Evolutionary conservation across 2,329 filamentous ascomycete genomes (phyloP).

Genomic region (Diaporthe longicolla): DNA sequence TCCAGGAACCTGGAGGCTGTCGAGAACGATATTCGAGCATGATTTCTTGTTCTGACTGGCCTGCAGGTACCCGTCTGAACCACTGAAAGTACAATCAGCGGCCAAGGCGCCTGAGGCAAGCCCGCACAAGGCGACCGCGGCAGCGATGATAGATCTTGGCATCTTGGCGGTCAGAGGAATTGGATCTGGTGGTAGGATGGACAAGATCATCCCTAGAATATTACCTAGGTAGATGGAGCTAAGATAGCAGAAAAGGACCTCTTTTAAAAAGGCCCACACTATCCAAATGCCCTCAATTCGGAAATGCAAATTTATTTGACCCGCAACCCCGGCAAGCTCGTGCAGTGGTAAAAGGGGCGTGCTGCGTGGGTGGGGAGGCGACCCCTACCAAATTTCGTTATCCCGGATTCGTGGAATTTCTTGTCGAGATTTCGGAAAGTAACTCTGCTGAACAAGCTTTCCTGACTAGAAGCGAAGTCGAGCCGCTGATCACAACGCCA

Average conservation of each 20-base stretch:
- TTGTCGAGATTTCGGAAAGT: slow-evolving; percentile 13
- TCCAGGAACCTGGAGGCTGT: slow-evolving; percentile 68
- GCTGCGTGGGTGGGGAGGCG: slow-evolving; percentile 25
- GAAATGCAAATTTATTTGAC: slow-evolving; percentile 4
- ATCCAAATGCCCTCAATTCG: not conserved
- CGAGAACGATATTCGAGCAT: slow-evolving; percentile 69
- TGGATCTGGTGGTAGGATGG: not conserved
- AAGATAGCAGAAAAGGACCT: not conserved
- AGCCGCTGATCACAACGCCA: slow-evolving; percentile 20
- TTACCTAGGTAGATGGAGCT: not conserved
- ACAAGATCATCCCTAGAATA: not conserved
- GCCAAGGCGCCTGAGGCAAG: slow-evolving; percentile 39
- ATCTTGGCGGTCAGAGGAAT: slow-evolving; percentile 8
- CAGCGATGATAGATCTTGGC: slow-evolving; percentile 6
- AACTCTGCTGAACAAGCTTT: slow-evolving; percentile 9
- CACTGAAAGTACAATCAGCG: slow-evolving; percentile 66
- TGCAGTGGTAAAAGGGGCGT: slow-evolving; percentile 15
- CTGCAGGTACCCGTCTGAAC: slow-evolving; percentile 55
- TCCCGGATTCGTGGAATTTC: slow-evolving; percentile 35
- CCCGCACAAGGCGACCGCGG: slow-evolving; percentile 18
- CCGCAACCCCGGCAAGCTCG: not conserved
- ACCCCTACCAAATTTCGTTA: slow-evolving; percentile 33
- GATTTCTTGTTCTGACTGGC: slow-evolving; percentile 62
- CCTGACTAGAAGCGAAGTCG: not conserved
- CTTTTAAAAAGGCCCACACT: slow-evolving; percentile 13